These are phyloP conservation scores for Balamuthia mandrillaris DNA, from an alignment of 208 protist genomes.

Conservation along the genomic window DNA sequence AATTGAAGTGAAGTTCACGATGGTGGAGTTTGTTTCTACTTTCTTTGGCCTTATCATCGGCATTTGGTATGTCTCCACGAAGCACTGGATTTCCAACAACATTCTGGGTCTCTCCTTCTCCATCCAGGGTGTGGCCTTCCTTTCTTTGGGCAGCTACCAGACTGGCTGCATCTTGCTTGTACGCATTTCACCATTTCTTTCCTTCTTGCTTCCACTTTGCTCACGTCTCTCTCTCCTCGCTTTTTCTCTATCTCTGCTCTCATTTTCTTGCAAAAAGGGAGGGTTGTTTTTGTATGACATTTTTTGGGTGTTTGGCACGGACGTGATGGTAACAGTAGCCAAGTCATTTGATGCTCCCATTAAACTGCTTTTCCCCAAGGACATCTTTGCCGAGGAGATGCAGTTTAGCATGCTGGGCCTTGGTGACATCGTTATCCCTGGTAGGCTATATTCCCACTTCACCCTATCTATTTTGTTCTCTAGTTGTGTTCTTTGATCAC, in stretches of 20 bases:
- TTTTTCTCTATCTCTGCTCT: neutral
- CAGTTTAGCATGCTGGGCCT: conserved; percentile 89
- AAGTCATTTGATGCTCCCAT: conserved; percentile 91
- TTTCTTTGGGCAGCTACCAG: conserved; percentile 54
- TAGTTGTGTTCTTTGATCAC: neutral
- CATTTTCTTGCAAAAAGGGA: conserved; percentile 24
- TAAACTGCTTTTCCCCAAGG: conserved; percentile 88
- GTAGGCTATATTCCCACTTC: conserved; percentile 48
- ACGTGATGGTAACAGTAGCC: conserved; percentile 92
- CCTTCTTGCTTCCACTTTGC: neutral
- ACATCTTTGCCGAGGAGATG: conserved; percentile 73
- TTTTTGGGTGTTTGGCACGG: conserved; percentile 95
- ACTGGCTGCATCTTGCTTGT: conserved; percentile 62
- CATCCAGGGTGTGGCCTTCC: conserved; percentile 71
- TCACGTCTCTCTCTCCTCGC: neutral
- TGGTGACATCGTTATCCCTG: conserved; percentile 93
- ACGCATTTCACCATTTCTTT: neutral
- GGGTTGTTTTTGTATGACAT: conserved; percentile 96
- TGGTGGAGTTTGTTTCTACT: neutral
- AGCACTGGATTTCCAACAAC: conserved; percentile 91
- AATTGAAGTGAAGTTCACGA: neutral
- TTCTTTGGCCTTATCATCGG: neutral
- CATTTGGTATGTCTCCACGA: conserved; percentile 68
- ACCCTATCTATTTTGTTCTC: neutral
- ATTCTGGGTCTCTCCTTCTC: conserved; percentile 86